Base-by-base conservation (phyloP, 2,329 filamentous ascomycete genomes). In the Cercospora zeae-maydis region DNA sequence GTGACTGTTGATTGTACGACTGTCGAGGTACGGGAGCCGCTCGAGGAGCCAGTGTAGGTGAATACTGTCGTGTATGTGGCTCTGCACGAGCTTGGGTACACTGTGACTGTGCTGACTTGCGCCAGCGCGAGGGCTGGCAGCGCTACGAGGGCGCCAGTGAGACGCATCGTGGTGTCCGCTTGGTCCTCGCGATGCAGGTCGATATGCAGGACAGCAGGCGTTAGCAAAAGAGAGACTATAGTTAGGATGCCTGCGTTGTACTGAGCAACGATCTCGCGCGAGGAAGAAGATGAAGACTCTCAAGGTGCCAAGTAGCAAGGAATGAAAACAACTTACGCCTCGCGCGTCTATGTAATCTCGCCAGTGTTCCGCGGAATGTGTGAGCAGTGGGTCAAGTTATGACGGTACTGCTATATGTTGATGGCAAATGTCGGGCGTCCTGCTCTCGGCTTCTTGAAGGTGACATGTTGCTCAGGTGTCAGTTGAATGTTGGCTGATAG, bases 1-100 rank as follows among this genome's bases (percentile, higher is more conserved):
- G 68, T 72, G 30, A 72, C 66, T 19, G 73, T 73, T 2, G 73
- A 73, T 10, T 70, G 67, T 5, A 70, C 64, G 6, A 73, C 64
- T 4, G 73, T 74, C 5, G 65, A 61, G 5, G 68, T 65, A 1
- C 62, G 58, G 11, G 61, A 64, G 10, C 63, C 67, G 27, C 58
- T 68, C 19, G 42, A 51, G n/a, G 27, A 51, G 31, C 39, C 57
- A 24, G 57, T 59, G 33, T 59, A 59, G 31, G 57, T 59, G 42
- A 37, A 21, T 27, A 19, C 45, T 27, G 57, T 52, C 8, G 67
- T 69, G 61, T 66, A 63, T 31, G 63, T 62, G 3, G 71, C 71
- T 60, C 67, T 70, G 58, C 72, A 74, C 13, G 65, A 61, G 58
- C 65, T 71, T 4, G 69, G 58, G 31, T 70, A 70, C 51, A 70